Evolutionary conservation across 2,329 filamentous ascomycete genomes (phyloP).

Genomic region (Xylaria sp.): DNA sequence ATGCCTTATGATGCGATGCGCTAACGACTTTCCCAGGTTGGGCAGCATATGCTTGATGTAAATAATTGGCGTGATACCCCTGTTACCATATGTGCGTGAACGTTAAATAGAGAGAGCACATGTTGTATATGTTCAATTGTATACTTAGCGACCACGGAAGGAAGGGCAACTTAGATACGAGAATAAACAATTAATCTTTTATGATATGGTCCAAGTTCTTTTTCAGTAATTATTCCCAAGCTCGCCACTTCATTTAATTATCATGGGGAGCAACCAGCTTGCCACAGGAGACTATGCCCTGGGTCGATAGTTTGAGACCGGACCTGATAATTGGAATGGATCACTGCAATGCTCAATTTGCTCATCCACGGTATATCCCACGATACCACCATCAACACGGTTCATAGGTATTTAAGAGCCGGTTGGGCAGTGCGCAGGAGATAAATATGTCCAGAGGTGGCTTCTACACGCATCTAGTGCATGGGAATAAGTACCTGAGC

Average conservation of each 20-base stretch:
- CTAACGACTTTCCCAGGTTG: slow-evolving; percentile 52
- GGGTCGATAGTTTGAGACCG: background rate
- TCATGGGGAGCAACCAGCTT: background rate
- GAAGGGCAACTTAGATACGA: background rate
- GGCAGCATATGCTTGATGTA: slow-evolving; percentile 55
- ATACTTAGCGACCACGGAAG: background rate
- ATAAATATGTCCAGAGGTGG: background rate
- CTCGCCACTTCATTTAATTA: background rate
- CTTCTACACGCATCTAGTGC: background rate
- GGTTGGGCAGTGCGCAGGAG: no score
- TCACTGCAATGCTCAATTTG: no score
- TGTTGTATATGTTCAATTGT: background rate
- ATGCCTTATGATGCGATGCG: slow-evolving; percentile 11
- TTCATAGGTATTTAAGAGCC: no score
- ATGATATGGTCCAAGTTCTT: background rate
- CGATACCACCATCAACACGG: no score
- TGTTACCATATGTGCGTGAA: slow-evolving; percentile 28
- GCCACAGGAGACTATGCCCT: background rate
- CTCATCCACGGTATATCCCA: no score
- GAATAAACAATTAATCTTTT: background rate
- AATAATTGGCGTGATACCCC: slow-evolving; percentile 32
- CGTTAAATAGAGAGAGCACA: background rate
- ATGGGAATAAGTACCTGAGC: background rate
- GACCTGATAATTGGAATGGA: no score
- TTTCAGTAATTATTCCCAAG: background rate